These are phyloP conservation scores for Vigna mungo DNA, from an alignment of 306 rosid species.

Conservation along the genomic window DNA sequence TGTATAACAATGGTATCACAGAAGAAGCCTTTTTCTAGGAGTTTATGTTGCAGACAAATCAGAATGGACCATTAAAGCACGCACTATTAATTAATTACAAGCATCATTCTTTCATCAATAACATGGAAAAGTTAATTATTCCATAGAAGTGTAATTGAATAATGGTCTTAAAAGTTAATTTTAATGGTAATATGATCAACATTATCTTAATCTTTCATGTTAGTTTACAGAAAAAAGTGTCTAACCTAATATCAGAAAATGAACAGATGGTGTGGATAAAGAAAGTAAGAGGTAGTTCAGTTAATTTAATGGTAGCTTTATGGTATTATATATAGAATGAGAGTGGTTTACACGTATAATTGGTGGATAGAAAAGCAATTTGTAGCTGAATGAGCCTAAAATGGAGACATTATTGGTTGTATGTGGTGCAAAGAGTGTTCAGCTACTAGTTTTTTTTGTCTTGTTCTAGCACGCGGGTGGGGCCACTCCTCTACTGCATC, in stretches of 20 bases:
- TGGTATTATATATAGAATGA: conserved; percentile 12
- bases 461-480: conserved; percentile 51
- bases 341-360: conserved; percentile 53
- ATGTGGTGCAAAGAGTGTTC: neutral
- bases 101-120: conserved; percentile 10
- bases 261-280: too few relatives aligned
- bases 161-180: too few relatives aligned
- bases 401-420: conserved; percentile 2
- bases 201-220: too few relatives aligned
- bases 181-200: too few relatives aligned
- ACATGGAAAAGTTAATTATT: neutral
- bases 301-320: conserved; percentile 41
- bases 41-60: conserved; percentile 51
- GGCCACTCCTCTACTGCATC: neutral
- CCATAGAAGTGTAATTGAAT: too few relatives aligned
- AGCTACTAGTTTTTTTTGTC: conserved; percentile 30
- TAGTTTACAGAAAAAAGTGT: too few relatives aligned
- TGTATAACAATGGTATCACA: conserved; percentile 24
- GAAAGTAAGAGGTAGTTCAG: neutral
- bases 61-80: conserved; percentile 51
- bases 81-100: neutral
- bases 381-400: conserved; percentile 7
- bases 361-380: neutral
- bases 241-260: too few relatives aligned
- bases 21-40: conserved; percentile 35